Conservation (phyloP, 345 rosid species). For the Boechera divaricarpa region DNA sequence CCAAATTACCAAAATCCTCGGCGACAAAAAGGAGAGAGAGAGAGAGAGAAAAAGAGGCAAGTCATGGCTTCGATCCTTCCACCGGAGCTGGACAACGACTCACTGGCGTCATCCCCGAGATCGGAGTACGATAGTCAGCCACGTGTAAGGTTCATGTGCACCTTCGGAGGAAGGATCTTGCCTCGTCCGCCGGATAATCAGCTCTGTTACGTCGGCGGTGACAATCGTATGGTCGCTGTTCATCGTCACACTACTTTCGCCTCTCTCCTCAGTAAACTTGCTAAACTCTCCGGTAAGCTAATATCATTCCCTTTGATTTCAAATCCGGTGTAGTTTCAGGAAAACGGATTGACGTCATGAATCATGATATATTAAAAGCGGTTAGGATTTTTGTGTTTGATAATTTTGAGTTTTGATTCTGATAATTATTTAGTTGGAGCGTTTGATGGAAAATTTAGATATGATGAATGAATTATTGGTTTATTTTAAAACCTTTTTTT, state of each 20-base stretch:
- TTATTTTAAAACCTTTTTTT: background rate
- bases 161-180: conserved; percentile 92
- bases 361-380: background rate
- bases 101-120: conserved; percentile 77
- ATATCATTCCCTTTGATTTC: background rate
- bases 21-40: conserved; percentile 32
- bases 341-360: background rate
- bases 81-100: conserved; percentile 76
- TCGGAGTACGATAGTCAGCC: conserved; percentile 58
- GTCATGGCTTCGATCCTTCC: conserved; percentile 63
- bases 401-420: background rate
- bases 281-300: conserved; percentile 74
- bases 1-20: conserved; percentile 33
- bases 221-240: conserved; percentile 87
- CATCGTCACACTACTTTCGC: conserved; percentile 69
- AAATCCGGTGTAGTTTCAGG: too few relatives aligned
- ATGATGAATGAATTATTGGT: conserved; percentile 18
- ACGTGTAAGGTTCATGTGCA: conserved; percentile 91
- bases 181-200: conserved; percentile 96
- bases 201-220: conserved; percentile 95
- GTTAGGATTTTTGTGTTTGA: too few relatives aligned
- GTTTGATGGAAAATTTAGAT: background rate
- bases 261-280: conserved; percentile 67
- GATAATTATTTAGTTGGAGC: background rate
- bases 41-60: background rate